A percentile compares a stretch with the other conserved stretches of the same genome.
These are phyloP conservation scores for Cicer arietinum DNA, from an alignment of 306 rosid genomes.

Conservation along the genomic window DNA sequence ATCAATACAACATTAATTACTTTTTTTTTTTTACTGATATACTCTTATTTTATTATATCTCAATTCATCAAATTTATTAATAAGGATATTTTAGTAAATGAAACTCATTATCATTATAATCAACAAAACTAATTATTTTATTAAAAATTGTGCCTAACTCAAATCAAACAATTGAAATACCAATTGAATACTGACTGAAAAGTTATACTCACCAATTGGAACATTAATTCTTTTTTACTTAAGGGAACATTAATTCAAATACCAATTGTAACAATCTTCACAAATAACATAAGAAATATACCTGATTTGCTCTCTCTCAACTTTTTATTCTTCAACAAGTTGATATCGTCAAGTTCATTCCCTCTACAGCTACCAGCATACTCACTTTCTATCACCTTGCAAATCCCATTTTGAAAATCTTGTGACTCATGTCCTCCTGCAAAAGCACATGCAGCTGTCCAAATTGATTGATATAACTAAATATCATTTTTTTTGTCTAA, in stretches of 20 bases:
- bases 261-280: conserved; percentile 16
- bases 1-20: no score
- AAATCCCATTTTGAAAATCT: conserved; percentile 41
- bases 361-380: conserved; percentile 32
- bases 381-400: conserved; percentile 39
- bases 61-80: no score
- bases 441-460: conserved; percentile 12
- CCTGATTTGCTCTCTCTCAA: conserved; percentile 57
- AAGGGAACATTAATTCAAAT: conserved; percentile 16
- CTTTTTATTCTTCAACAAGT: conserved; percentile 59
- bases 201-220: background rate
- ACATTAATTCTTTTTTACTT: background rate
- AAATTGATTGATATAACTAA: background rate
- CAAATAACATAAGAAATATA: conserved; percentile 23
- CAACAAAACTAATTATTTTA: no score
- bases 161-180: background rate
- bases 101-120: no score
- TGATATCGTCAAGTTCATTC: conserved; percentile 42
- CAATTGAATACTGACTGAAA: background rate
- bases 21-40: no score
- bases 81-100: no score
- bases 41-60: no score
- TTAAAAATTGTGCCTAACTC: no score
- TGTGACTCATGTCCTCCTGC: conserved; percentile 61
- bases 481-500: background rate